Conservation (phyloP, 1,139 yeast genomes). For the Geotrichum cucujoidarum region DNA sequence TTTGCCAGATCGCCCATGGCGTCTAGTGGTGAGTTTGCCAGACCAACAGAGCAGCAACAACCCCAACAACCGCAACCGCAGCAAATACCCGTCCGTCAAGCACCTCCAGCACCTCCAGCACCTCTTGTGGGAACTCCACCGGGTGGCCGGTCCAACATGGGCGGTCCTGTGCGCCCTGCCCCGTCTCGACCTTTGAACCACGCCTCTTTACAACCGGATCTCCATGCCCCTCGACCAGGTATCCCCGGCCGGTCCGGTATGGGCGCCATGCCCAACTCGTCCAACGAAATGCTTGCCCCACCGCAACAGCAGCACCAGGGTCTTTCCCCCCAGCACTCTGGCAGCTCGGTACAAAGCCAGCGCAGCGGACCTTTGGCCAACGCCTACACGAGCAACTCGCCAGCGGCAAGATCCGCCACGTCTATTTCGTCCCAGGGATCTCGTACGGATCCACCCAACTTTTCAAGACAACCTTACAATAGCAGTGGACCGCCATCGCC, state of each 20-base stretch:
- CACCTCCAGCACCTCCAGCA: neutral
- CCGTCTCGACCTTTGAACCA: neutral
- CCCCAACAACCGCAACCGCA: neutral
- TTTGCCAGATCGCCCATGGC: neutral
- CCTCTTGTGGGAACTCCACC: neutral
- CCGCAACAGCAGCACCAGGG: constrained; percentile 1
- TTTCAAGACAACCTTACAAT: constrained; percentile 11
- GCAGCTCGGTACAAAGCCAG: neutral
- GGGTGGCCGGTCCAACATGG: neutral
- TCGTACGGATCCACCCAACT: constrained; percentile 8
- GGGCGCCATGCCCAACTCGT: neutral
- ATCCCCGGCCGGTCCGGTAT: constrained; percentile 1
- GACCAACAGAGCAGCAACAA: too few relatives aligned
- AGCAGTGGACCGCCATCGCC: constrained; percentile 2
- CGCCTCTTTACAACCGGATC: neutral
- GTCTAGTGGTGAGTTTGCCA: neutral
- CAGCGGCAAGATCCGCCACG: constrained; percentile 9
- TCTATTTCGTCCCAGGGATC: constrained; percentile 11
- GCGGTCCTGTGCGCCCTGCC: neutral
- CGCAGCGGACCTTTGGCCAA: neutral
- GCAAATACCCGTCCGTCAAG: neutral
- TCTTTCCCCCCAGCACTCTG: constrained; percentile 7
- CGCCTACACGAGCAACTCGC: constrained; percentile 11
- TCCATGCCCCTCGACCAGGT: neutral
- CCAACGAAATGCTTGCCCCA: neutral